Conservation (phyloP, 148 eudicot genomes). For the Chenopodium suecicum region DNA sequence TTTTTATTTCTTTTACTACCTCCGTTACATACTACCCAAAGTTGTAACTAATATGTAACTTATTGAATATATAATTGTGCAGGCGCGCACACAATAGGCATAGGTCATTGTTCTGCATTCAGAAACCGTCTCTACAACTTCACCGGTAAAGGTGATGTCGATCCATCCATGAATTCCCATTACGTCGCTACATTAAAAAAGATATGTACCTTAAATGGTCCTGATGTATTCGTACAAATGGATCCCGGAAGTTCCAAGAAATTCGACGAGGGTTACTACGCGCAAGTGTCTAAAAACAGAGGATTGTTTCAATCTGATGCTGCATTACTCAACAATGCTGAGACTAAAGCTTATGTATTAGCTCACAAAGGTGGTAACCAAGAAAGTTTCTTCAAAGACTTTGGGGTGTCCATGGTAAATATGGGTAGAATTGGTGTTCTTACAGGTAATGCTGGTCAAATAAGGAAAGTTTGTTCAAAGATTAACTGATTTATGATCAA, state of each 20-base stretch:
- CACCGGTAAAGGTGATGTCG: conserved; percentile 50
- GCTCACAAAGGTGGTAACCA: conserved; percentile 20
- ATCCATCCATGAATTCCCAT: conserved; percentile 40
- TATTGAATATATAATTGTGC: not conserved
- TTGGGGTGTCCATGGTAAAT: conserved; percentile 33
- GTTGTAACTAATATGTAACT: no score
- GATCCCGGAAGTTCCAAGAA: conserved; percentile 41
- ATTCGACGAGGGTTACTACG: conserved; percentile 41
- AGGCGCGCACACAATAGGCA: conserved; percentile 73
- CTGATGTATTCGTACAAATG: conserved; percentile 42
- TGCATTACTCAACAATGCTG: conserved; percentile 38
- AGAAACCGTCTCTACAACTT: conserved; percentile 51
- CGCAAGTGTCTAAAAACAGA: conserved; percentile 19
- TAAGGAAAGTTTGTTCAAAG: conserved; percentile 32
- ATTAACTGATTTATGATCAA: conserved; percentile 14
- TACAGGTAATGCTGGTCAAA: conserved; percentile 35
- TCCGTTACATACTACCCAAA: no score
- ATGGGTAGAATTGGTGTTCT: conserved; percentile 41
- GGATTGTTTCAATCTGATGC: conserved; percentile 63
- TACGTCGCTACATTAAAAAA: conserved; percentile 39
- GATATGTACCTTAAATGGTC: conserved; percentile 29
- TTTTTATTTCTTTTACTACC: no score
- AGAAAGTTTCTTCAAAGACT: conserved; percentile 35
- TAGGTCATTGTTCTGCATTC: conserved; percentile 40
- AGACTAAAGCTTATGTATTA: conserved; percentile 29